phyloP scores from a whole-genome alignment of 2,329 filamentous ascomycete species.

The Pestalotiopsis sp. region DNA sequence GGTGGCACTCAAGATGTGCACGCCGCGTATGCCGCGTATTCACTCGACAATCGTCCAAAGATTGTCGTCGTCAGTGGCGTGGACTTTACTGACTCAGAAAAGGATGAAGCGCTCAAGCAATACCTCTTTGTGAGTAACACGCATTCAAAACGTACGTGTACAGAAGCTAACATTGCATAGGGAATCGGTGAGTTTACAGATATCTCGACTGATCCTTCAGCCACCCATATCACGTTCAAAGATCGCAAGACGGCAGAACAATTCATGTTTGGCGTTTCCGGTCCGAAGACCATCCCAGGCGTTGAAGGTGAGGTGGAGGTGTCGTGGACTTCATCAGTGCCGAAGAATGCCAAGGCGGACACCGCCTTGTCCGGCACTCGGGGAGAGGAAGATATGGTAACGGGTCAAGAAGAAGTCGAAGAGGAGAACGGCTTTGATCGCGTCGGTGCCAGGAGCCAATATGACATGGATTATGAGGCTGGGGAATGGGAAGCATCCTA shows the following conservation, averaged over 20 bases:
- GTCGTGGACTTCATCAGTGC: slow-evolving; percentile 55
- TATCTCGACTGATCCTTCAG: slow-evolving; percentile 48
- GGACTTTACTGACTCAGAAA: slow-evolving; percentile 61
- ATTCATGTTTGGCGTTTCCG: slow-evolving; percentile 58
- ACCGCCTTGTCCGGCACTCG: slow-evolving; percentile 21
- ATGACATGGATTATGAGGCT: slow-evolving; percentile 35
- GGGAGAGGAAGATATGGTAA: slow-evolving; percentile 22
- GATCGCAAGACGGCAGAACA: slow-evolving; percentile 73
- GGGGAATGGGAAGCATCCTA: slow-evolving; percentile 26
- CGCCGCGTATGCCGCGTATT: slow-evolving; percentile 62
- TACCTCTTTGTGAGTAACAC: slow-evolving; percentile 67
- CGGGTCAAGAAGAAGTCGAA: slow-evolving; percentile 17
- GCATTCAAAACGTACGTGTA: not conserved
- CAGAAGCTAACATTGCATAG: slow-evolving; percentile 39
- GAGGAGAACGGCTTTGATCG: slow-evolving; percentile 17
- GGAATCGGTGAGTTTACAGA: slow-evolving; percentile 64
- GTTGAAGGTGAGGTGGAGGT: slow-evolving; percentile 65
- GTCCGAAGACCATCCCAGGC: slow-evolving; percentile 59
- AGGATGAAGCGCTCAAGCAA: slow-evolving; percentile 71
- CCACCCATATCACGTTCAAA: slow-evolving; percentile 63
- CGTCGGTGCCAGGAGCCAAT: slow-evolving; percentile 22
- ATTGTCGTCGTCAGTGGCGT: slow-evolving; percentile 65
- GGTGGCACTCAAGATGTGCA: slow-evolving; percentile 36
- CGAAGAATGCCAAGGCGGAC: slow-evolving; percentile 20
- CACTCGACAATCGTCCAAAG: slow-evolving; percentile 76